These are phyloP conservation scores for Sistotremastrum niveocremeum DNA, from an alignment of 768 basidiomycete genomes.

Conservation along the genomic window DNA sequence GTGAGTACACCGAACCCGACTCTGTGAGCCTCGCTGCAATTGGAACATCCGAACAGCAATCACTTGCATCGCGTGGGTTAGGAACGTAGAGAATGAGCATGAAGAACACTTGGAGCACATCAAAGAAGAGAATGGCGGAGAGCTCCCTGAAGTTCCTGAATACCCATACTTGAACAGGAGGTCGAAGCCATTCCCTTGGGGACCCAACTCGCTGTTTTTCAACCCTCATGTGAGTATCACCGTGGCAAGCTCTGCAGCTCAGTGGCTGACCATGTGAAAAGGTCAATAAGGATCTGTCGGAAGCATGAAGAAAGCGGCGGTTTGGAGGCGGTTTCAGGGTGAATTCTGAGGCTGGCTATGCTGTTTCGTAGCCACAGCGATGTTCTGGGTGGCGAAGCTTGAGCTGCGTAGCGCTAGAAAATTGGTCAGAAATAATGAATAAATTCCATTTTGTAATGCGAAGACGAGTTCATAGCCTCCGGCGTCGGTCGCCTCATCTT, in stretches of 20 bases:
- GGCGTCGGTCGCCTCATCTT: too few relatives aligned
- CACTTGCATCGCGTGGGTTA: slow-evolving; percentile 28
- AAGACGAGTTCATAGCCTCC: too few relatives aligned
- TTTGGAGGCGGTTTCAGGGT: too few relatives aligned
- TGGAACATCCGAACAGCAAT: slow-evolving; percentile 16
- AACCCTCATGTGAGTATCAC: slow-evolving; percentile 47
- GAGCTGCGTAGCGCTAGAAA: too few relatives aligned
- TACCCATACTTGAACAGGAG: slow-evolving; percentile 71
- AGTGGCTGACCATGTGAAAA: too few relatives aligned
- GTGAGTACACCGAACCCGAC: slow-evolving; percentile 30
- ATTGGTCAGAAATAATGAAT: too few relatives aligned
- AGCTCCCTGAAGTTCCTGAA: slow-evolving; percentile 53
- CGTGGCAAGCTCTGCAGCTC: neutral
- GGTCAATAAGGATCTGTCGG: too few relatives aligned
- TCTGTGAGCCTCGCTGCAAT: slow-evolving; percentile 7
- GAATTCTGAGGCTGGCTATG: too few relatives aligned
- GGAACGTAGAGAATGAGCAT: slow-evolving; percentile 47
- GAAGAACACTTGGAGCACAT: slow-evolving; percentile 57
- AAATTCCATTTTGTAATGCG: too few relatives aligned
- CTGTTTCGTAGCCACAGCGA: too few relatives aligned
- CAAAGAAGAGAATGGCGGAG: slow-evolving; percentile 58
- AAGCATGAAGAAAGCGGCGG: too few relatives aligned
- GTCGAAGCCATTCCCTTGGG: slow-evolving; percentile 77
- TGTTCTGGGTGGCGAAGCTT: too few relatives aligned
- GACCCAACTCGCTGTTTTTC: slow-evolving; percentile 70